phyloP scores from a whole-genome alignment of 2,329 filamentous ascomycete genomes.

The Didymella lethalis region DNA sequence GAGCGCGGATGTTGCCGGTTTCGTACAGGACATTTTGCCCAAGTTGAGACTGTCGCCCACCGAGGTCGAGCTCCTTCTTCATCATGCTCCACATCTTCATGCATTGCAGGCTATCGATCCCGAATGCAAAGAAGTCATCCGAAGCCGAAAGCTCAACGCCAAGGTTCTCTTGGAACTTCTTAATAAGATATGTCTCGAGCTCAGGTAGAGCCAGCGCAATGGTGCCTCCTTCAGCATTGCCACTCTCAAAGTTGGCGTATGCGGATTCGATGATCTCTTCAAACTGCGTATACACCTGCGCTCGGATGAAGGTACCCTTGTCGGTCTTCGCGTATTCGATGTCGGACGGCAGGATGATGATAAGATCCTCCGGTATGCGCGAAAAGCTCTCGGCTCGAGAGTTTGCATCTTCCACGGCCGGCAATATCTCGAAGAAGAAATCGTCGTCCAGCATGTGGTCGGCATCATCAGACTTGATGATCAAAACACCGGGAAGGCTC shows the following conservation, averaged over 20 bases:
- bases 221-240: slow-evolving; percentile 27
- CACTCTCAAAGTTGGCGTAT: slow-evolving; percentile 49
- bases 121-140: slow-evolving; percentile 66
- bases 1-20: slow-evolving; percentile 57
- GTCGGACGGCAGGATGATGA: slow-evolving; percentile 58
- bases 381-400: slow-evolving; percentile 60
- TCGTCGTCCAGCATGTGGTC: slow-evolving; percentile 54
- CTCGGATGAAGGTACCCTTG: slow-evolving; percentile 65
- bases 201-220: slow-evolving; percentile 41
- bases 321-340: slow-evolving; percentile 62
- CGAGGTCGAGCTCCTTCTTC: slow-evolving; percentile 60
- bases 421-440: slow-evolving; percentile 59
- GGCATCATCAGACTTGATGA: slow-evolving; percentile 60
- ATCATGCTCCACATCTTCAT: slow-evolving; percentile 64
- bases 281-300: slow-evolving; percentile 60
- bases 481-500: slow-evolving; percentile 61
- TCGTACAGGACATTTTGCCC: slow-evolving; percentile 68
- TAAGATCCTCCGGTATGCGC: slow-evolving; percentile 61
- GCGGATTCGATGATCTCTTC: slow-evolving; percentile 56
- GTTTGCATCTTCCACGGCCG: slow-evolving; percentile 62
- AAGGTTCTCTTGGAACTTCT: slow-evolving; percentile 31
- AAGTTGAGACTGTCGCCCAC: slow-evolving; percentile 52
- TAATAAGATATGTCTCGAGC: slow-evolving; percentile 42
- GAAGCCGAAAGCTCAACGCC: slow-evolving; percentile 30
- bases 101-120: slow-evolving; percentile 67